phyloP scores from a whole-genome alignment of 495 filamentous ascomycete genomes.

The Tirmania nivea region DNA sequence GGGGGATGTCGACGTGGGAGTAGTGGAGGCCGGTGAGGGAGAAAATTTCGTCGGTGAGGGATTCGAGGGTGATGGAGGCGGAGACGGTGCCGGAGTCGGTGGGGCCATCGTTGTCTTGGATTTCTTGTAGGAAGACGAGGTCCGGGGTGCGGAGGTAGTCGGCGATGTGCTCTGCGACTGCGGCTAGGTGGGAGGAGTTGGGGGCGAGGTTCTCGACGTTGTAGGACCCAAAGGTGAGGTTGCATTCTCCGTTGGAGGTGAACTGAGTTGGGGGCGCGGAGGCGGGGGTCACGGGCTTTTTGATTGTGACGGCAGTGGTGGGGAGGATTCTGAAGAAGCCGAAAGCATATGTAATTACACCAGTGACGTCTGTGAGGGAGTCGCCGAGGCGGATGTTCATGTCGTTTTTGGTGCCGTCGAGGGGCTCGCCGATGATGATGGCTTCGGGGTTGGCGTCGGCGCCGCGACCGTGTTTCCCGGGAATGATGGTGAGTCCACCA shows the following conservation, averaged over 20 bases:
- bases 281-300: slow-evolving; percentile 18
- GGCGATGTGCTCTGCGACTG: slow-evolving; percentile 33
- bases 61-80: slow-evolving; percentile 27
- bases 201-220: slow-evolving; percentile 40
- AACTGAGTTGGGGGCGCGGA: slow-evolving; percentile 25
- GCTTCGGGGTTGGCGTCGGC: slow-evolving; percentile 39
- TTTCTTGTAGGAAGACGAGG: slow-evolving; percentile 37
- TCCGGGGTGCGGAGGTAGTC: slow-evolving; percentile 31
- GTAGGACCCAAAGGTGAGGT: slow-evolving; percentile 34
- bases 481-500: slow-evolving; percentile 33
- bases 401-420: slow-evolving; percentile 34
- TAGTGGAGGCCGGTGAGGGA: slow-evolving; percentile 23
- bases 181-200: slow-evolving; percentile 22
- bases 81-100: slow-evolving; percentile 29
- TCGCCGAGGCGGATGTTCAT: slow-evolving; percentile 34
- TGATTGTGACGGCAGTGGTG: slow-evolving; percentile 27
- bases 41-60: slow-evolving; percentile 25
- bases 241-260: slow-evolving; percentile 26
- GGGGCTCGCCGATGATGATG: slow-evolving; percentile 34
- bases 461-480: background rate
- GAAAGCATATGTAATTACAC: slow-evolving; percentile 33
- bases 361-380: slow-evolving; percentile 32
- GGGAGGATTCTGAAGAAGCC: slow-evolving; percentile 41
- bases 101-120: slow-evolving; percentile 36
- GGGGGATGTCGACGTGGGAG: slow-evolving; percentile 28